Percentiles rank a stretch among this genome's conserved stretches.
Evolutionary conservation across 352 stramenopile genomes (phyloP).

Genomic region (Pythium chondricola): DNA sequence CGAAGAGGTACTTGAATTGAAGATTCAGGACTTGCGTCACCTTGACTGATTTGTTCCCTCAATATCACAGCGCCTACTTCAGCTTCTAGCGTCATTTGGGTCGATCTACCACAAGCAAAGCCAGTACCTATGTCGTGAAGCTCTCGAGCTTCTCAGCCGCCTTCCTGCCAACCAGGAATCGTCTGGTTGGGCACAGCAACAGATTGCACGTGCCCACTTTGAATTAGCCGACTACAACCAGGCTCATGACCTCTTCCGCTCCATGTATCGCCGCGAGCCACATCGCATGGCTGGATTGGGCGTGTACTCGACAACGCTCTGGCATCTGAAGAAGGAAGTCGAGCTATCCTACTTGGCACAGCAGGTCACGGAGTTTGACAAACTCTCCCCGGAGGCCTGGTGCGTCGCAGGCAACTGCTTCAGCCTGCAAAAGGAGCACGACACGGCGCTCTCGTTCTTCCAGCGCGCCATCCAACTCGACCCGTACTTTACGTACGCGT

Average conservation of each 20-base stretch:
- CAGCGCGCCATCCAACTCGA: constrained; percentile 93
- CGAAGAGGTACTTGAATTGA: constrained; percentile 8
- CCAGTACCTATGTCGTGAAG: constrained; percentile 78
- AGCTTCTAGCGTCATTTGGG: constrained; percentile 62
- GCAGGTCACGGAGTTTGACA: constrained; percentile 91
- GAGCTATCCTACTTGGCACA: constrained; percentile 96
- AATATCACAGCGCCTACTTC: constrained; percentile 31
- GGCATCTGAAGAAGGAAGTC: constrained; percentile 97
- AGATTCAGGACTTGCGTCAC: neutral
- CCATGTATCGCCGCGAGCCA: constrained; percentile 88
- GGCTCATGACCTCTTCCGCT: constrained; percentile 83
- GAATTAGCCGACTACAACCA: constrained; percentile 93
- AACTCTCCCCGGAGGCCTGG: constrained; percentile 91
- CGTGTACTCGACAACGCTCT: constrained; percentile 94
- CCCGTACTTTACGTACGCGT: constrained; percentile 95
- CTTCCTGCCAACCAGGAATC: constrained; percentile 81
- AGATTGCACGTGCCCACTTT: constrained; percentile 93
- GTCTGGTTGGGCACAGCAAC: constrained; percentile 93
- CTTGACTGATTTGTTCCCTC: neutral
- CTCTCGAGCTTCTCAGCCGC: constrained; percentile 82
- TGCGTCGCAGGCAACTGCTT: constrained; percentile 98
- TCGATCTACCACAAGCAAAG: constrained; percentile 67
- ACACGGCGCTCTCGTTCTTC: constrained; percentile 95
- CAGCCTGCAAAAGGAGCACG: constrained; percentile 97
- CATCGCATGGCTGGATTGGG: constrained; percentile 93